Conservation (phyloP, 2,329 filamentous ascomycete species). For the Penicillium sp. region DNA sequence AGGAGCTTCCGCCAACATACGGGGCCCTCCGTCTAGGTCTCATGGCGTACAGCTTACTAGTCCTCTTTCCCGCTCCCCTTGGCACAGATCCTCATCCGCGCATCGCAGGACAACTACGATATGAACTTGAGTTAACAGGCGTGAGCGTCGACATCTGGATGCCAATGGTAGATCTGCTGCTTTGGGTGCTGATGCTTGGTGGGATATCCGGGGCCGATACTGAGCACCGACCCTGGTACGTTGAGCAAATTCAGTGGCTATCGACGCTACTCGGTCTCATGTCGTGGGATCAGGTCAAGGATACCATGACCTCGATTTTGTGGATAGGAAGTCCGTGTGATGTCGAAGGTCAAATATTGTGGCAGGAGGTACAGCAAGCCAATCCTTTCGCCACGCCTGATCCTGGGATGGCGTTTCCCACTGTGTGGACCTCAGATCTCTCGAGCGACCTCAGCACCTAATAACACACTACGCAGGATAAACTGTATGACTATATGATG, state of each 20-base stretch:
- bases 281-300: conserved; percentile 6
- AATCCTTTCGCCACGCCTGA: neutral
- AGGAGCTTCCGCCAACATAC: neutral
- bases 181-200: conserved; percentile 5
- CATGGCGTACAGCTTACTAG: conserved; percentile 4
- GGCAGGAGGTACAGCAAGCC: conserved; percentile 1
- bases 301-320: neutral
- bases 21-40: neutral
- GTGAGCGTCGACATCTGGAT: conserved; percentile 4
- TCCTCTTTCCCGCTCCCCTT: conserved; percentile 1
- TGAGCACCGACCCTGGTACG: conserved; percentile 3
- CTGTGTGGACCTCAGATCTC: neutral
- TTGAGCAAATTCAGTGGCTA: neutral
- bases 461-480: neutral
- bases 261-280: neutral
- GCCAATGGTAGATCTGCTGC: neutral
- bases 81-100: neutral
- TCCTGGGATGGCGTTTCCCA: neutral
- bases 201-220: neutral
- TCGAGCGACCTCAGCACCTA: neutral
- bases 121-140: neutral
- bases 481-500: neutral
- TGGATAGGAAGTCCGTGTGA: conserved; percentile 6
- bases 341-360: neutral
- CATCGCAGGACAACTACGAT: neutral